Percentiles rank a stretch among this genome's conserved stretches.
These are phyloP conservation scores for Zychaea mexicana DNA, from an alignment of 371 early-diverging fungal genomes.

Conservation along the genomic window DNA sequence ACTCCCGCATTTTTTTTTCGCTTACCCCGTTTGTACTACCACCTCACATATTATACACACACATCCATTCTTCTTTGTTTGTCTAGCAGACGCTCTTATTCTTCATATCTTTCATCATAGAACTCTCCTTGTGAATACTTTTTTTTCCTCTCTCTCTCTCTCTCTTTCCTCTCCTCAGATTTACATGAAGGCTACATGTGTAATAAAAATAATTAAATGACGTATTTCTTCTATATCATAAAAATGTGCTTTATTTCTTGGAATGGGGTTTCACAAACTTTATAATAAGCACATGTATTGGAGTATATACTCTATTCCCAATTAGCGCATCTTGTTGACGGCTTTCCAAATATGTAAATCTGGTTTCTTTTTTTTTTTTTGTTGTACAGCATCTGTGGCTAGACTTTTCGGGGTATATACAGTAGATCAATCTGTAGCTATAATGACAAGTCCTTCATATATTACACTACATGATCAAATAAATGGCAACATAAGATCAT, in stretches of 20 bases:
- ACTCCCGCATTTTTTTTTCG: background rate
- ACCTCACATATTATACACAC: background rate
- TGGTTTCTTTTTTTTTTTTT: no score
- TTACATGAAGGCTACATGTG: constrained; percentile 1
- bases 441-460: no score
- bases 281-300: background rate
- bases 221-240: background rate
- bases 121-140: background rate
- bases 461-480: no score
- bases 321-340: background rate
- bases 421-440: no score
- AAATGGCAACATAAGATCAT: no score
- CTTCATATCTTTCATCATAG: constrained; percentile 2
- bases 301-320: background rate
- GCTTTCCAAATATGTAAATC: no score
- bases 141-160: no score
- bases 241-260: background rate
- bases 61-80: no score
- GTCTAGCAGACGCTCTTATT: no score
- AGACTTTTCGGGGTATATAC: no score
- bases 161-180: no score
- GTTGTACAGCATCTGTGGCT: no score
- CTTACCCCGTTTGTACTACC: background rate
- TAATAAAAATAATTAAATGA: background rate
- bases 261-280: constrained; percentile 3